Conservation (phyloP, 2,329 filamentous ascomycete genomes). For the Alternaria arborescens region DNA sequence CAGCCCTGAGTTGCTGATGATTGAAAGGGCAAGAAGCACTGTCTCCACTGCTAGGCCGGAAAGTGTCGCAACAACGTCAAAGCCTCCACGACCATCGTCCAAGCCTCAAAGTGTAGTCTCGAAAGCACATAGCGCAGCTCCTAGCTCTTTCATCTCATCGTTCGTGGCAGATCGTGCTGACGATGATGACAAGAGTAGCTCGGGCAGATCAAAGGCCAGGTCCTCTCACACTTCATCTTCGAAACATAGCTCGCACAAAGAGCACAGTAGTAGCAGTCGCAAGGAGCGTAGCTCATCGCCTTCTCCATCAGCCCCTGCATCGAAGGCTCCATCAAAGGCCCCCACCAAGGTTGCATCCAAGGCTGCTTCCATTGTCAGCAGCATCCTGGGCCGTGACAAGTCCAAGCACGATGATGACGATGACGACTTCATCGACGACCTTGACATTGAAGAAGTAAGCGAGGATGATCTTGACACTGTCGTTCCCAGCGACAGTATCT, state of each 20-base stretch:
- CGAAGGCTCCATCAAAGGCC: conserved; percentile 30
- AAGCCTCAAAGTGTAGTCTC: conserved; percentile 23
- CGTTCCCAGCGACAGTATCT: conserved; percentile 59
- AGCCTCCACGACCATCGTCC: conserved; percentile 14
- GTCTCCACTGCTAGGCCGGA: conserved; percentile 28
- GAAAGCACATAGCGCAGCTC: conserved; percentile 19
- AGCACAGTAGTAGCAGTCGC: conserved; percentile 29
- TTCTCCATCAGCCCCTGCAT: conserved; percentile 34
- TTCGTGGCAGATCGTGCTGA: conserved; percentile 46
- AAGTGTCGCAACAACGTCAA: conserved; percentile 19
- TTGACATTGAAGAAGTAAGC: conserved; percentile 45
- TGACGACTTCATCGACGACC: conserved; percentile 47
- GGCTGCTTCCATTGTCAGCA: conserved; percentile 46
- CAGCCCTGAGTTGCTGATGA: conserved; percentile 40
- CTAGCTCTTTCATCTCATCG: conserved; percentile 49
- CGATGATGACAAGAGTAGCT: conserved; percentile 36
- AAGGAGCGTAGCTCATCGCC: conserved; percentile 33
- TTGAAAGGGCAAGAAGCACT: conserved; percentile 30
- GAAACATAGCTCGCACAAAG: conserved; percentile 37
- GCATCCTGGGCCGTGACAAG: conserved; percentile 48
- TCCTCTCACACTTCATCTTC: conserved; percentile 40
- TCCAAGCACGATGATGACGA: conserved; percentile 45
- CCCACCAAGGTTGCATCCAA: conserved; percentile 34
- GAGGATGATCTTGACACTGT: conserved; percentile 55
- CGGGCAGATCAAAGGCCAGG: conserved; percentile 46